Evolutionary conservation across 2,329 filamentous ascomycete genomes (phyloP), one percentile per base, ranked within the genome.

Genomic region (Volutella citrinella): DNA sequence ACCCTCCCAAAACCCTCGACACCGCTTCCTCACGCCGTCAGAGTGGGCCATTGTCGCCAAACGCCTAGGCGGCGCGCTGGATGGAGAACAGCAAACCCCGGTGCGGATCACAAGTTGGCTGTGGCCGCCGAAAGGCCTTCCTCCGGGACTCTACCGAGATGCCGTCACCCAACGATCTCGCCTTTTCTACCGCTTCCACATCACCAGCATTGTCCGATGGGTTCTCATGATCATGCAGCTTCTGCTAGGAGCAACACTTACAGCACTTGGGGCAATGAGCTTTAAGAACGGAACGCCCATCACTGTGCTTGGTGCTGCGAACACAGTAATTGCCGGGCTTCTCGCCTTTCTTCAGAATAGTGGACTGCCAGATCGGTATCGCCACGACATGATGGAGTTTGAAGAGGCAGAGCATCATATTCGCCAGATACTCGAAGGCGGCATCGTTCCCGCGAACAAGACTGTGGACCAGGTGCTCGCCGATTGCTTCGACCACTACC

Each of bases 331-430:
- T 24, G 68, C 72, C 7, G 72, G 72, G 3, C 47, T 75, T 7
- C 58, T 76, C 5, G 72, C 70, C 4, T 56, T 76, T 12, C 46
- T 76, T 37, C 70, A 75, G 53, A 76, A 76, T 48, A 74, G 69
- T 38, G 72, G 72, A 2, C 49, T 76, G 13, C 72, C 72, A 4
- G 69, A 74, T 40, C 57, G 71, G 7, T 74, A 74, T 43, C 63
- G 70, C 18, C 65, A 65, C 30, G 63, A 76, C 46, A 65, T 65
- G 44, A 61, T 65, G 18, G 69, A 75, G 47, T 75, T 74, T 46
- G 60, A 62, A 32, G 61, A 65, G 23, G 57, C 75, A 18, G 70
- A 75, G 43, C 69, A 74, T 38, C 61, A 68, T 44, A 61, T 76
- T 47, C 70, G 69, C 48, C 63, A 68, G 40, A 54, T 76, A 5